Evolutionary conservation across 305 asterid genomes (phyloP).

Genomic region (Rubia peregrina): DNA sequence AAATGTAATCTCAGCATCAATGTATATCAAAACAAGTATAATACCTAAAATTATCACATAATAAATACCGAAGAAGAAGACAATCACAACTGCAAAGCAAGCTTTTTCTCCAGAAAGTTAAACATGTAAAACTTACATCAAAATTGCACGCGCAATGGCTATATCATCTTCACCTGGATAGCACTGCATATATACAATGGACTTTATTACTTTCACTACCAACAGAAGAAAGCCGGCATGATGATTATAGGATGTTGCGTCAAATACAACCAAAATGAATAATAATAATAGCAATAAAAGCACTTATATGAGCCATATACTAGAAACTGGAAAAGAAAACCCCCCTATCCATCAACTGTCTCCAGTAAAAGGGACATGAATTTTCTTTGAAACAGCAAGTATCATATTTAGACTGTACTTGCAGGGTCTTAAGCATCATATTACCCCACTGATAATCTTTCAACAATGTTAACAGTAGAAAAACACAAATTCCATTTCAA

Average conservation of each 20-base stretch:
- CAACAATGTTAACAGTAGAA: background rate
- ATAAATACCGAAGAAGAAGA: background rate
- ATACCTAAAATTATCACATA: background rate
- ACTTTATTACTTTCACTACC: slow-evolving; percentile 14
- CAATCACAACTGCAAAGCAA: background rate
- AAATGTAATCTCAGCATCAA: slow-evolving; percentile 2
- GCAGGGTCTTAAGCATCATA: background rate
- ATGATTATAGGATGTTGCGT: background rate
- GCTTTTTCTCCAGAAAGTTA: background rate
- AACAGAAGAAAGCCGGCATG: background rate
- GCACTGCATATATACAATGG: slow-evolving; percentile 53
- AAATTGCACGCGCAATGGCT: slow-evolving; percentile 82
- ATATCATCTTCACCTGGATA: slow-evolving; percentile 96
- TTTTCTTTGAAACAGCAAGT: background rate
- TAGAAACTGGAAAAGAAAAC: background rate
- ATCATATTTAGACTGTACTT: background rate
- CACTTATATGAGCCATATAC: background rate
- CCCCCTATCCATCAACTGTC: background rate
- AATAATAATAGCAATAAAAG: background rate
- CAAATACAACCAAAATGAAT: background rate
- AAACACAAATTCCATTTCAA: background rate
- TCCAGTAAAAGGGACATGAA: background rate
- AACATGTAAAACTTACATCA: slow-evolving; percentile 55
- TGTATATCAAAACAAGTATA: background rate
- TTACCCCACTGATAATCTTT: background rate